Base-by-base conservation (phyloP, 331 rosid genomes). In the Saraca asoca region DNA sequence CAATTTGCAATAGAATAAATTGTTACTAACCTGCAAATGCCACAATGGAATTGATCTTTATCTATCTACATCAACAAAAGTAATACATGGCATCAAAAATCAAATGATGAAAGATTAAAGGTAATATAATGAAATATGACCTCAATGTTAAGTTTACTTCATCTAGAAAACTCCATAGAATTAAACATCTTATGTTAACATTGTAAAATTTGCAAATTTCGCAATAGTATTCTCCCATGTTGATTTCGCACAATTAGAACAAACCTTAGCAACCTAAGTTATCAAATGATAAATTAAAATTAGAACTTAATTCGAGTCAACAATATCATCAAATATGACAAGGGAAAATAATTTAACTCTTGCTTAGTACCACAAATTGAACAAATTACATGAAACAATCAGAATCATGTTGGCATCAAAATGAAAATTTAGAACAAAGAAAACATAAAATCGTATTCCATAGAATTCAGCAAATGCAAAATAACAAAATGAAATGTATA, bases 211-310 rank as follows among this genome's bases (percentile, higher is more conserved):
- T 90, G 88, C 96, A 90, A 53, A 83, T 80, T 33, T 71, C 81
- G 13, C 91, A 87, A 68, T 71, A 90, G 64, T 90, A 87, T 56
- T 87, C 90, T 54, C 91, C 95, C 95, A 90, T 85, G 66, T 74
- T 81, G 63, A 87, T 90, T n/a, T 85, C n/a, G n/a, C 87, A 50
- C 95, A 87, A 2, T 74, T 83, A 12, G 84, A 73, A 72, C 96
- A 90, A 70, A 78, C 51, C 80, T 72, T 80, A 37, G 91, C 82
- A 78, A 78, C 95, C 95, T 87, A 68, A 71, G 58, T 55, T 15
- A 17, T 7, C 59, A 71, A 19, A 11, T 3, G 9, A 58, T 44
- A 20, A 46, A 62, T 17, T 11, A 24, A 14, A 5, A 17, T n/a
- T 75, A 18, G 7, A 12, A 0, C 4, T 13, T 6, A 39, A 64